Conservation (phyloP, 2,329 filamentous ascomycete species). For the Fusarium nygamai region DNA sequence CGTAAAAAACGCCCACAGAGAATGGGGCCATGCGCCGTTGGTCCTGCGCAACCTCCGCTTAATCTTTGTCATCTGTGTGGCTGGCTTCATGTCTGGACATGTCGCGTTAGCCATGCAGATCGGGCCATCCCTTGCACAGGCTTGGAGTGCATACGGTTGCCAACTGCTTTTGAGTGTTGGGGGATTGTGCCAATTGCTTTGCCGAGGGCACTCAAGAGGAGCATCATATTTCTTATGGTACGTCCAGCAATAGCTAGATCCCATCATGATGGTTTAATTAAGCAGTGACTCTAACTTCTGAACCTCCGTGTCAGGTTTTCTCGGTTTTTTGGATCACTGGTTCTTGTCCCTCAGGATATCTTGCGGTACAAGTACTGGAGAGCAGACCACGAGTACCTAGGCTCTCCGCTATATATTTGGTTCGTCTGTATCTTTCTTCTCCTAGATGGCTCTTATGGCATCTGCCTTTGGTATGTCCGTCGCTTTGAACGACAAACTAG, state of each 20-base stretch:
- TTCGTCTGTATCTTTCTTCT: not conserved
- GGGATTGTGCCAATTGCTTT: not conserved
- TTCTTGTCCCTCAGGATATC: not conserved
- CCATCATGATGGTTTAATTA: too few species aligned
- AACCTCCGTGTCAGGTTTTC: not conserved
- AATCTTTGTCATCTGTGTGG: not conserved
- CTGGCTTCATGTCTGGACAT: not conserved
- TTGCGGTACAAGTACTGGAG: not conserved
- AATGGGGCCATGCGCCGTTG: not conserved
- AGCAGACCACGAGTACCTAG: not conserved
- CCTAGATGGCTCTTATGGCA: not conserved
- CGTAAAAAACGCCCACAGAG: not conserved
- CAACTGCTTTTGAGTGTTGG: not conserved
- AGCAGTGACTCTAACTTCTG: too few species aligned
- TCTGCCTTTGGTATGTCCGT: not conserved
- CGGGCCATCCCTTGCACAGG: not conserved
- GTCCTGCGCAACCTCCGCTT: not conserved
- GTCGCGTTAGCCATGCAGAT: not conserved
- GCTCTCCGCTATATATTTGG: not conserved
- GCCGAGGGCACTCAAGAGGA: not conserved
- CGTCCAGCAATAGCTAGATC: too few species aligned
- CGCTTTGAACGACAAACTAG: not conserved
- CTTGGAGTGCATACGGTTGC: not conserved
- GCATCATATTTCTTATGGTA: not conserved
- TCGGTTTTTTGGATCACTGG: not conserved